These are phyloP conservation scores for Candida sakaeoensis DNA, from an alignment of 805 yeast species.

Conservation along the genomic window DNA sequence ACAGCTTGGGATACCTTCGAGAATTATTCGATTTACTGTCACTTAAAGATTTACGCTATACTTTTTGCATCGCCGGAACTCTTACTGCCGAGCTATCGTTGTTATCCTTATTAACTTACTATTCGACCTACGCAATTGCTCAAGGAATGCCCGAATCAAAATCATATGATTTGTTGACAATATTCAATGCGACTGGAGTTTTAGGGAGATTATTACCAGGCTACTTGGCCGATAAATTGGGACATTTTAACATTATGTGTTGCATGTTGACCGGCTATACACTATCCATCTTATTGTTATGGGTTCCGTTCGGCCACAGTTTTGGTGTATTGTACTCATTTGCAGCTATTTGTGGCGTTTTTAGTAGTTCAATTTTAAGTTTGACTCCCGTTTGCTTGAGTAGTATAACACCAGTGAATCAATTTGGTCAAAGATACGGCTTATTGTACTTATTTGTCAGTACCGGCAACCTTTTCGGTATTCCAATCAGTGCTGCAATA, in stretches of 20 bases:
- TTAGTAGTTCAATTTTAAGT: slow-evolving; percentile 58
- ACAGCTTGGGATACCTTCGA: slow-evolving; percentile 13
- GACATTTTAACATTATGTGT: slow-evolving; percentile 56
- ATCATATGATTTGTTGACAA: slow-evolving; percentile 43
- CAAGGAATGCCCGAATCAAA: slow-evolving; percentile 44
- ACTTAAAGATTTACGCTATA: slow-evolving; percentile 34
- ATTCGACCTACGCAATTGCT: slow-evolving; percentile 53
- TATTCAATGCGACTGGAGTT: slow-evolving; percentile 44
- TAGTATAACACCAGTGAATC: slow-evolving; percentile 55
- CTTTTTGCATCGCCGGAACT: slow-evolving; percentile 36
- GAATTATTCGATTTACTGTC: slow-evolving; percentile 32
- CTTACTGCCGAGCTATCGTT: slow-evolving; percentile 50
- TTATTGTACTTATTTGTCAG: slow-evolving; percentile 61
- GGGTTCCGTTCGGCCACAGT: slow-evolving; percentile 62
- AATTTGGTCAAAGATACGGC: slow-evolving; percentile 69
- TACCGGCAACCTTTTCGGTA: slow-evolving; percentile 31
- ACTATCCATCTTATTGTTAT: slow-evolving; percentile 48
- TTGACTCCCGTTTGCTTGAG: slow-evolving; percentile 70
- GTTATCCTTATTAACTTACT: slow-evolving; percentile 50
- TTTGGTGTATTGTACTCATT: slow-evolving; percentile 46
- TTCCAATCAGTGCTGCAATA: slow-evolving; percentile 34
- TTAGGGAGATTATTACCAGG: slow-evolving; percentile 58
- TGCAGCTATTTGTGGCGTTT: slow-evolving; percentile 54
- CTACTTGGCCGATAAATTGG: slow-evolving; percentile 48
- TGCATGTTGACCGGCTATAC: slow-evolving; percentile 44